Base-by-base conservation (phyloP, 345 rosid genomes). In the Salix suchowensis region DNA sequence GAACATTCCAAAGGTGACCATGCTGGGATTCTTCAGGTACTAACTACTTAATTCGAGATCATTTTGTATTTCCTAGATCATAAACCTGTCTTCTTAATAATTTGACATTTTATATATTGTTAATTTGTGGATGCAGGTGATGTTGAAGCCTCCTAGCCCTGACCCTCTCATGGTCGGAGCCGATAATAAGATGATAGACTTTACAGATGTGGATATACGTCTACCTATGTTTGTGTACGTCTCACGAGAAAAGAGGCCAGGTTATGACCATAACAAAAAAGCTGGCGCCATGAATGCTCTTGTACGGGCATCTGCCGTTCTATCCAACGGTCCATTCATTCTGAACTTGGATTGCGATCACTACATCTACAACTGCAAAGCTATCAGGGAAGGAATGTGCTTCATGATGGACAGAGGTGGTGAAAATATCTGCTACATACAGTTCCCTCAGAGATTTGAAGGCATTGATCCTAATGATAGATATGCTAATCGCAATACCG, bases 291-390 rank as follows among this genome's bases (percentile, higher is more conserved):
- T 96, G 99, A 93, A 96, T 44, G 89, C 90, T 30, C 79, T 96
- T 79, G 99, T 96, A 0, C 85, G 99, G 77, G 90, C 91, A 18
- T 96, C 99, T 1, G 96, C 98, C 1, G 76, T 96, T 48, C 81
- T 96, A 19, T 96, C 99, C 10, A 96, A 96, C n/a, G 99, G 98
- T 6, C 91, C 98, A 4, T 96, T 93, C 84, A 96, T 93, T 21
- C 96, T 96, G 54, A 96, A 96, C 81, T 85, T 96, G 13, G 99
- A 96, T 70, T 96, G 98, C n/a, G 99, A 96, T 80, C 99, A 96
- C 82, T 96, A 96, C 85, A 82, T 93, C 52, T 86, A 88, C 82
- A 96, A 96, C 74, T 93, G 95, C 79, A 89, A 86, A 79, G 98
- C 99, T 68, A 26, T 96, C 28, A 86, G 97, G 4, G 99, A 96